These are phyloP conservation scores for Nannizzia gypsea DNA, from an alignment of 2,329 filamentous ascomycete genomes.

Conservation along the genomic window DNA sequence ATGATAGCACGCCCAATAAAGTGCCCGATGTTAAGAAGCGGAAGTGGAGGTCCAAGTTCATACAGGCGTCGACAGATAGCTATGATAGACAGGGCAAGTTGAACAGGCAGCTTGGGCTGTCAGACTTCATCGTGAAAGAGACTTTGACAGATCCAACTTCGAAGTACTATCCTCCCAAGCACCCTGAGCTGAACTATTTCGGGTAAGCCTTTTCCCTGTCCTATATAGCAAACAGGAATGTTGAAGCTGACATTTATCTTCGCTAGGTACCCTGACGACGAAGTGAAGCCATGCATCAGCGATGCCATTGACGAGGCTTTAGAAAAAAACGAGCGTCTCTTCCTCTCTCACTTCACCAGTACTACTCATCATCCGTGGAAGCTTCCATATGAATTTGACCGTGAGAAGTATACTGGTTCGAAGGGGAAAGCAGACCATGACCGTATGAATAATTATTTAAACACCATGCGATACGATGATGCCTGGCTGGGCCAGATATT, in stretches of 20 bases:
- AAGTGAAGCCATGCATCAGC: constrained; percentile 28
- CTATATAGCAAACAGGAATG: background rate
- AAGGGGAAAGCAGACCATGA: constrained; percentile 19
- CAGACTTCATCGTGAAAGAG: constrained; percentile 21
- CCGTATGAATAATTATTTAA: constrained; percentile 34
- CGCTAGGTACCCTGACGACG: constrained; percentile 28
- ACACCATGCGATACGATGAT: constrained; percentile 32
- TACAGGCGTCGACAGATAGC: constrained; percentile 23
- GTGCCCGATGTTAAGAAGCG: constrained; percentile 15
- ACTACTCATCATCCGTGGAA: constrained; percentile 36
- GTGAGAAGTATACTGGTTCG: constrained; percentile 19
- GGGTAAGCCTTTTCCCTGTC: constrained; percentile 21
- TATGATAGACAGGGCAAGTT: constrained; percentile 22
- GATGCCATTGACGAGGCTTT: constrained; percentile 18
- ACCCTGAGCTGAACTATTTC: constrained; percentile 33
- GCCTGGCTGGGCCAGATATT: constrained; percentile 31
- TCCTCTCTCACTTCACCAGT: constrained; percentile 25
- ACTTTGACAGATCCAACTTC: constrained; percentile 19
- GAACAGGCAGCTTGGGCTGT: constrained; percentile 28
- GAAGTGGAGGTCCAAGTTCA: constrained; percentile 23
- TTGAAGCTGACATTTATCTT: constrained; percentile 6
- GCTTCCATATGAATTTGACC: constrained; percentile 22
- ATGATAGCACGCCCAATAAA: background rate
- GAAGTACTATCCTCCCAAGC: constrained; percentile 23
- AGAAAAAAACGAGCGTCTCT: constrained; percentile 19